Evolutionary conservation across 2,329 filamentous ascomycete genomes (phyloP).

Genomic region (Aspergillus nomiae): DNA sequence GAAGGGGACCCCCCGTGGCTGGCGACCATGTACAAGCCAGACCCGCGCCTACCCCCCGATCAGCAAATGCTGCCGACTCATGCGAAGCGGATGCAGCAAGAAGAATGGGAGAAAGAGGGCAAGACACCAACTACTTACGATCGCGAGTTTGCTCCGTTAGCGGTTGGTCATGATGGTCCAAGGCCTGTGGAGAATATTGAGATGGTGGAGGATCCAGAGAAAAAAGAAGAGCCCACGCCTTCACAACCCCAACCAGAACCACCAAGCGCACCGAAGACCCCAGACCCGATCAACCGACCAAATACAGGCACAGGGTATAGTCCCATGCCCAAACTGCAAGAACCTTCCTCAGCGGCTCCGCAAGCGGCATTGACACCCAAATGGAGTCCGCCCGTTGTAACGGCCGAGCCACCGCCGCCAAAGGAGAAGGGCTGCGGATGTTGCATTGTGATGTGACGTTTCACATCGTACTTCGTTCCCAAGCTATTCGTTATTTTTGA

Average conservation of each 20-base stretch:
- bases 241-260: constrained; percentile 16
- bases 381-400: constrained; percentile 49
- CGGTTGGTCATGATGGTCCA: constrained; percentile 41
- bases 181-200: constrained; percentile 20
- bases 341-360: constrained; percentile 37
- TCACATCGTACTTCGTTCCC: not conserved
- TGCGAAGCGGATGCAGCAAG: constrained; percentile 85
- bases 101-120: constrained; percentile 92
- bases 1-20: constrained; percentile 98
- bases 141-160: constrained; percentile 81
- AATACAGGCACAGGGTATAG: constrained; percentile 53
- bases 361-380: constrained; percentile 39
- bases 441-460: constrained; percentile 72
- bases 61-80: constrained; percentile 95
- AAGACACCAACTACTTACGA: constrained; percentile 85
- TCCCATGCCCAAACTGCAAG: constrained; percentile 51
- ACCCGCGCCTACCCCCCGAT: constrained; percentile 89
- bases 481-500: not conserved
- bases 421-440: constrained; percentile 62
- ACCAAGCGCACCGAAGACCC: constrained; percentile 27
- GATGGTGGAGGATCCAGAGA: constrained; percentile 14
- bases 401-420: constrained; percentile 56
- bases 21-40: constrained; percentile 90
- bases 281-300: constrained; percentile 32
- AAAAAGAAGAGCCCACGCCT: constrained; percentile 5